phyloP scores from a whole-genome alignment of 2,329 filamentous ascomycete species.

The Exophiala sp. region DNA sequence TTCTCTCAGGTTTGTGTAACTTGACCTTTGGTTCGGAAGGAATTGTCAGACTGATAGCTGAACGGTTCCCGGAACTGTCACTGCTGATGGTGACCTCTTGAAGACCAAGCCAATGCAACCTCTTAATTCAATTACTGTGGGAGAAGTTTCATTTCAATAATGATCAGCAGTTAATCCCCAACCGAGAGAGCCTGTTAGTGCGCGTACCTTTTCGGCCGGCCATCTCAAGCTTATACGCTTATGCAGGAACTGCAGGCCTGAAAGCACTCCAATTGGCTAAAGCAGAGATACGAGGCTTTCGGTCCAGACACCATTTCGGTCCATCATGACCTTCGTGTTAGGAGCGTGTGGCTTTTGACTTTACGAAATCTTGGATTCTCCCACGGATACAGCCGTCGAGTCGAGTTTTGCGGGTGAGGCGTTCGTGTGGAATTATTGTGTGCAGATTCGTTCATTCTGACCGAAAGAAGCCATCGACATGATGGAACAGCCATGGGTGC shows the following conservation, averaged over 20 bases:
- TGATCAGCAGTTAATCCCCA: not conserved
- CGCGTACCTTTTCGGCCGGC: not conserved
- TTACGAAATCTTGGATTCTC: not conserved
- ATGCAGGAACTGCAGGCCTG: slow-evolving; percentile 19
- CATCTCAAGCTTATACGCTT: slow-evolving; percentile 14
- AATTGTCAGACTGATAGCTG: no score
- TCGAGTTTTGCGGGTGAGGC: slow-evolving; percentile 4
- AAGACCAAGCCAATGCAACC: no score
- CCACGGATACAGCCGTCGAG: slow-evolving; percentile 15
- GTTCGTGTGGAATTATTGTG: not conserved
- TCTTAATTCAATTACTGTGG: no score
- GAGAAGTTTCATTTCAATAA: not conserved
- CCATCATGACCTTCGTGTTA: not conserved
- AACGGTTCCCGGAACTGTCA: no score
- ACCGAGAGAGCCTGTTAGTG: not conserved
- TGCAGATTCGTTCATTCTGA: not conserved
- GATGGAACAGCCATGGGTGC: not conserved
- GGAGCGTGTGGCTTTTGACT: not conserved
- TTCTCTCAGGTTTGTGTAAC: slow-evolving; percentile 7
- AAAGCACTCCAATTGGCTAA: slow-evolving; percentile 9
- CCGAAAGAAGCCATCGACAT: not conserved
- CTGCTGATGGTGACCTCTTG: no score
- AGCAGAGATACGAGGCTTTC: slow-evolving; percentile 2
- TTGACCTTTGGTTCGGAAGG: not conserved
- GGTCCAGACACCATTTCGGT: slow-evolving; percentile 1